A percentile compares a stretch with the other conserved stretches of the same genome.
These are phyloP conservation scores for Yarrowia keelungensis DNA, from an alignment of 805 yeast genomes.

Conservation along the genomic window DNA sequence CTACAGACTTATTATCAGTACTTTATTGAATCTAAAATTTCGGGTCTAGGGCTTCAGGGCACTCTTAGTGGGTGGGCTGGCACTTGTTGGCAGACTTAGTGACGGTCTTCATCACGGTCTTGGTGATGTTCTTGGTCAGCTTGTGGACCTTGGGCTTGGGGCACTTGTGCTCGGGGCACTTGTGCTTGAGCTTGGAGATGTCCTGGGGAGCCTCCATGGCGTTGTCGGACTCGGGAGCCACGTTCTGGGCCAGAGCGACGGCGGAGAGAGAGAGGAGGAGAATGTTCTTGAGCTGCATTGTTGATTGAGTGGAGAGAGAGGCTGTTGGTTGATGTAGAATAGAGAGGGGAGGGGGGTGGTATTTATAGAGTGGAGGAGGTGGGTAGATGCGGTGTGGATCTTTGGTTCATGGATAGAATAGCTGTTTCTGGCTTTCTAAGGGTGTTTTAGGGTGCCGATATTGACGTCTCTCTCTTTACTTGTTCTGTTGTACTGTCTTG, in stretches of 20 bases:
- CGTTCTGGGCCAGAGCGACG: conserved; percentile 33
- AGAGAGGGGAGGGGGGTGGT: neutral
- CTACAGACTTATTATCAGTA: conserved; percentile 14
- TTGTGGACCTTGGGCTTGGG: conserved; percentile 32
- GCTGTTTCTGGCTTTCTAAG: neutral
- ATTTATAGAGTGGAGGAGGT: neutral
- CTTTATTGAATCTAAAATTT: conserved; percentile 28
- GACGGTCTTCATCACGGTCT: neutral
- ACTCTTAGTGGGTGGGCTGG: conserved; percentile 23
- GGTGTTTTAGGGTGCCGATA: too few relatives aligned
- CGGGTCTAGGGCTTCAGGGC: neutral
- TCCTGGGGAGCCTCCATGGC: conserved; percentile 32
- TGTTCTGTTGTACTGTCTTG: neutral
- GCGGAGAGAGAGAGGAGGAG: conserved; percentile 36
- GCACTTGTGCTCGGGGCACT: conserved; percentile 35
- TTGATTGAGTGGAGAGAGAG: conserved; percentile 10
- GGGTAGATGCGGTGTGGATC: too few relatives aligned
- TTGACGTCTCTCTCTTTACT: neutral
- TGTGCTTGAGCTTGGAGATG: conserved; percentile 21
- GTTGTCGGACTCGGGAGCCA: conserved; percentile 14
- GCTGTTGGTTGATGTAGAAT: conserved; percentile 26
- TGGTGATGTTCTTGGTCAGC: conserved; percentile 38
- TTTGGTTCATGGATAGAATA: neutral
- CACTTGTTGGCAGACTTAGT: conserved; percentile 30
- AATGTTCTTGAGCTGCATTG: conserved; percentile 38